These are phyloP conservation scores for Aspergillus sclerotioniger DNA, from an alignment of 495 filamentous ascomycete species.

Conservation along the genomic window DNA sequence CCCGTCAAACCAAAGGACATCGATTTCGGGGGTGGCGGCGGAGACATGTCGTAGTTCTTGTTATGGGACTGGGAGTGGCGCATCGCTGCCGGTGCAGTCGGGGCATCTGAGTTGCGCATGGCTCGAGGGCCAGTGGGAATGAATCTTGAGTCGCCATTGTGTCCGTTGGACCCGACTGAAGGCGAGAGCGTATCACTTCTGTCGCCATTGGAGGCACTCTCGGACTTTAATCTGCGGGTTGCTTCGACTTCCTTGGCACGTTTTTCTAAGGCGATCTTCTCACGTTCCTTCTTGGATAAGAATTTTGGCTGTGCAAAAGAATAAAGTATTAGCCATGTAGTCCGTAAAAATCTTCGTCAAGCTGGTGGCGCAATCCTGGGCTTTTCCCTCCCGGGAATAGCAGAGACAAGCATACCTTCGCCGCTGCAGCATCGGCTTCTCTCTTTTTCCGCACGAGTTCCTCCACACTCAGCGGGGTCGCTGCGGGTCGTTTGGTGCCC, in stretches of 20 bases:
- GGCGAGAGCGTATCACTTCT: slow-evolving; percentile 21
- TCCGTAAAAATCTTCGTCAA: too few species aligned
- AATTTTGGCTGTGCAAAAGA: slow-evolving; percentile 73
- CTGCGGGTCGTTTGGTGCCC: slow-evolving; percentile 38
- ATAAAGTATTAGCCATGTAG: slow-evolving; percentile 17
- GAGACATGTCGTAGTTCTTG: slow-evolving; percentile 53
- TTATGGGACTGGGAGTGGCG: slow-evolving; percentile 39
- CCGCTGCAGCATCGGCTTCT: slow-evolving; percentile 72
- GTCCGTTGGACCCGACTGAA: slow-evolving; percentile 16
- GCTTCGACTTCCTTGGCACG: slow-evolving; percentile 78
- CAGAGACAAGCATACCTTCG: slow-evolving; percentile 57
- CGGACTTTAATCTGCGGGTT: slow-evolving; percentile 43
- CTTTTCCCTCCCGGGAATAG: not conserved
- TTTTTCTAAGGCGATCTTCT: slow-evolving; percentile 82
- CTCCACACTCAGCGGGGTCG: slow-evolving; percentile 67
- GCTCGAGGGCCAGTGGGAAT: slow-evolving; percentile 80
- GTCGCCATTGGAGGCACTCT: slow-evolving; percentile 30
- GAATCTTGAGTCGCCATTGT: slow-evolving; percentile 27
- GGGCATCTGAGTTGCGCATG: slow-evolving; percentile 58
- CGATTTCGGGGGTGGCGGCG: slow-evolving; percentile 49
- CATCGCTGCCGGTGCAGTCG: slow-evolving; percentile 55
- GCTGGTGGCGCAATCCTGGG: slow-evolving; percentile 8
- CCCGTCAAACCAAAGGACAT: slow-evolving; percentile 33
- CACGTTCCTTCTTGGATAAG: slow-evolving; percentile 83
- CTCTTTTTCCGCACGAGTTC: slow-evolving; percentile 76